Evolutionary conservation across 306 rosid genomes (phyloP).

Genomic region (Castanea mollissima): DNA sequence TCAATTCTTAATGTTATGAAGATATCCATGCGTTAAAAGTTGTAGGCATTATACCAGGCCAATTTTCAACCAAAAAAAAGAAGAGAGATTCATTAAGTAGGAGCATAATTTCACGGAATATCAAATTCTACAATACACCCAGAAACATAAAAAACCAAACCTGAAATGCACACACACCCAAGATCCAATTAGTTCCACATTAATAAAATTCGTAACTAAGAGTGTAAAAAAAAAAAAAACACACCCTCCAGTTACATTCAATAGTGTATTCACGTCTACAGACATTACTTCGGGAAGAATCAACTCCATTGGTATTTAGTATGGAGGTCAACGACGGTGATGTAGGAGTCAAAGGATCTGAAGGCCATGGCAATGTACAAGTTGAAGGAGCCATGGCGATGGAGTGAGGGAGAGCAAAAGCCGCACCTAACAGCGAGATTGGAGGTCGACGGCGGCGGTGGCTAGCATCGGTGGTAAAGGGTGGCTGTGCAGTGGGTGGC

Average conservation of each 20-base stretch:
- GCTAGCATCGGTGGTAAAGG: too few species aligned
- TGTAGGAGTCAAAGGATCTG: too few species aligned
- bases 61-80: background rate
- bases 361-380: too few species aligned
- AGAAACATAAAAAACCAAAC: conserved; percentile 16
- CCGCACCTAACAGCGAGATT: too few species aligned
- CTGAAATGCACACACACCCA: background rate
- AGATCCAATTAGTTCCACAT: background rate
- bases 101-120: background rate
- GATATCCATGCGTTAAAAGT: too few species aligned
- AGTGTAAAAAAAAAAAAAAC: too few species aligned
- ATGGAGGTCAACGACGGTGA: background rate
- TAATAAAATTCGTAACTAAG: too few species aligned
- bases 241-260: conserved; percentile 84
- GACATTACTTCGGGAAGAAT: conserved; percentile 63
- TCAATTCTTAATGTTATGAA: too few species aligned
- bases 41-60: background rate
- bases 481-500: too few species aligned
- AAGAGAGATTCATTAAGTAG: background rate
- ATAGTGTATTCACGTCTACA: conserved; percentile 78
- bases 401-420: too few species aligned
- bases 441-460: too few species aligned
- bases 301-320: conserved; percentile 54
- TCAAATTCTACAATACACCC: conserved; percentile 28
- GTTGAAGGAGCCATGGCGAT: too few species aligned